Evolutionary conservation across 2,329 filamentous ascomycete genomes (phyloP), one percentile per base, ranked within the genome.

Genomic region (Fusarium coffeatum): DNA sequence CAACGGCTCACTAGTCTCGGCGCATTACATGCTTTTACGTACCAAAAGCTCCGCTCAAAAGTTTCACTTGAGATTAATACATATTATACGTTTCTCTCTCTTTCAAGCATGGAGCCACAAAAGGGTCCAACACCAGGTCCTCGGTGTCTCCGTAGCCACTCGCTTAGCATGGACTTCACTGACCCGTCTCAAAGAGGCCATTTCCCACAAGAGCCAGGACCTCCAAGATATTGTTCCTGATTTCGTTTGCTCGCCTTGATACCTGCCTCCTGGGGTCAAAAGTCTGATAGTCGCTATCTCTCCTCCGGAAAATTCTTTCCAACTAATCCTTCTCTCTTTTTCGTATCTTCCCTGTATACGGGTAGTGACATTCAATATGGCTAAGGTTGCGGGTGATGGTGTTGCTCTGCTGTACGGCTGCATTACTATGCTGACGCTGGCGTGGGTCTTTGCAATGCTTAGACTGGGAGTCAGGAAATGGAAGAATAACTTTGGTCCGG

Each of bases 401-500:
- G 59, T 72, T 12, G 46, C 69, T 9, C 50, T 71, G 4, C 34
- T 72, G 10, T 72, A 66, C n/a, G 28, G 64, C 45, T 65, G 66
- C 7, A 68, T 71, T 20, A 25, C 62, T 25, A 67, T 72, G 62
- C 32, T 72, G 8, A 41, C 56, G 3, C n/a, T 72, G 3, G 68
- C 66, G 13, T 71, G 69, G 69, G 25, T 59, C 2, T 54, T 61
- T 49, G 47, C 56, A 9, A n/a, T 23, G 4, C 32, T 57, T 5
- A 59, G 69, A 1, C 13, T 72, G 1, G 50, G 20, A 18, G 66
- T 71, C 9, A 59, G 69, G n/a, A 51, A 8, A 58, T 72, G 61
- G 64, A 74, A 56, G 16, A 49, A 55, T 5, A 68, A 57, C 12
- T 34, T 74, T 10, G 72, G 72, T 1, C 22, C 73, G 34, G 72